These are phyloP conservation scores for Taphrina confusa DNA, from an alignment of 1,139 yeast genomes.

Conservation along the genomic window DNA sequence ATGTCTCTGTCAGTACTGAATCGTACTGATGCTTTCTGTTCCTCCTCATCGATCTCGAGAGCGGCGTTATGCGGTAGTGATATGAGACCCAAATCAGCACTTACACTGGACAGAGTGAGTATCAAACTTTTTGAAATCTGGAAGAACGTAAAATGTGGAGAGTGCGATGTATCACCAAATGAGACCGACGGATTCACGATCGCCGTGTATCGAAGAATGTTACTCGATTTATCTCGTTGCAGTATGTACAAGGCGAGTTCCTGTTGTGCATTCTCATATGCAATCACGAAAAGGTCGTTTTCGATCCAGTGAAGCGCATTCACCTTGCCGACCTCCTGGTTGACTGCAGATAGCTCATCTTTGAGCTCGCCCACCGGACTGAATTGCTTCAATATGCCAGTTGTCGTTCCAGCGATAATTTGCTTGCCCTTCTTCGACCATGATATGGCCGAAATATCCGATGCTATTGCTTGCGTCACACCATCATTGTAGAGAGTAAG, in stretches of 20 bases:
- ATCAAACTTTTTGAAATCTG: conserved; percentile 17
- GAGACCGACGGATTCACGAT: conserved; percentile 18
- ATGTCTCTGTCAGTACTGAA: conserved; percentile 19
- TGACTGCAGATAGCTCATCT: conserved; percentile 40
- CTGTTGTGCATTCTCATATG: conserved; percentile 39
- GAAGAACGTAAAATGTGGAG: conserved; percentile 4
- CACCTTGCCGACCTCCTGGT: conserved; percentile 36
- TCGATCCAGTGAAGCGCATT: conserved; percentile 41
- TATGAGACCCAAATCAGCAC: conserved; percentile 24
- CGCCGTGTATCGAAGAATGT: conserved; percentile 5
- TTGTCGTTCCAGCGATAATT: conserved; percentile 43
- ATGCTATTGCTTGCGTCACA: conserved; percentile 33
- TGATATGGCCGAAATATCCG: conserved; percentile 43
- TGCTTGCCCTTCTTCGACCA: conserved; percentile 49
- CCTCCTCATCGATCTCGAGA: conserved; percentile 2
- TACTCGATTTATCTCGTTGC: not conserved
- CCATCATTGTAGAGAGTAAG: conserved; percentile 39
- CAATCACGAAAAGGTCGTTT: conserved; percentile 43
- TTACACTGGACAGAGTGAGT: conserved; percentile 13
- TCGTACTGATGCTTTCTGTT: not conserved
- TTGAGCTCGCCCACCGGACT: conserved; percentile 43
- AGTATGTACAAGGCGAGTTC: conserved; percentile 24
- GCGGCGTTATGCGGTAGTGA: conserved; percentile 10
- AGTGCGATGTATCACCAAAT: conserved; percentile 30
- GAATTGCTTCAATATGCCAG: conserved; percentile 43